phyloP scores from a whole-genome alignment of 2,329 filamentous ascomycete genomes.

The Xylariaceae sp. region DNA sequence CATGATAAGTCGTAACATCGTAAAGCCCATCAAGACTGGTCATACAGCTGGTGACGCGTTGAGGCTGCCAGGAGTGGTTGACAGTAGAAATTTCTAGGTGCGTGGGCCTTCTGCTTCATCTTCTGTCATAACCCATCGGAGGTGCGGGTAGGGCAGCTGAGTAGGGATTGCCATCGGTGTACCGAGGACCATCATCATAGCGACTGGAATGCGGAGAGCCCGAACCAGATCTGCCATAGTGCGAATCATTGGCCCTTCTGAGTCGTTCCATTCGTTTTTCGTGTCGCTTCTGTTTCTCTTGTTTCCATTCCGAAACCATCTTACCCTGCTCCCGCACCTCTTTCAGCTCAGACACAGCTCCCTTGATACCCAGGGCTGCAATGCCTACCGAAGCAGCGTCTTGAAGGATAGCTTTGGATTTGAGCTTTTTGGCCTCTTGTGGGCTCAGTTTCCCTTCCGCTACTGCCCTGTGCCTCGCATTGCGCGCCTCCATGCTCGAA shows the following conservation, averaged over 20 bases:
- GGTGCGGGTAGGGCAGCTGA: conserved; percentile 38
- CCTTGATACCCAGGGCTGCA: conserved; percentile 54
- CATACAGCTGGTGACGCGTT: neutral
- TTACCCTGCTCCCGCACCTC: conserved; percentile 47
- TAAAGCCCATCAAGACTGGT: conserved; percentile 5
- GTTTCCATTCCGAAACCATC: conserved; percentile 44
- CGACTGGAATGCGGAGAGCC: conserved; percentile 11
- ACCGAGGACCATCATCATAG: conserved; percentile 41
- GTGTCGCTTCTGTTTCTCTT: conserved; percentile 46
- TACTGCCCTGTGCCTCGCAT: conserved; percentile 49
- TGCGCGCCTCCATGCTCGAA: conserved; percentile 54
- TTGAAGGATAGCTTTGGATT: conserved; percentile 52
- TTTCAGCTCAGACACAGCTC: conserved; percentile 52
- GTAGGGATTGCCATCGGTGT: conserved; percentile 45
- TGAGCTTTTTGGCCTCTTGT: conserved; percentile 51
- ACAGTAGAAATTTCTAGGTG: no score
- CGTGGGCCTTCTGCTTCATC: conserved; percentile 21
- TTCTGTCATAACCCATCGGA: conserved; percentile 33
- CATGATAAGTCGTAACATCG: conserved; percentile 21
- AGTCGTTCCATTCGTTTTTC: conserved; percentile 40
- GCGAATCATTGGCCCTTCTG: conserved; percentile 21
- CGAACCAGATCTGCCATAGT: conserved; percentile 28
- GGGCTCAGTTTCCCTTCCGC: conserved; percentile 47
- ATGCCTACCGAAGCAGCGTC: conserved; percentile 57
- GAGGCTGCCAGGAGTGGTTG: no score